Base-by-base conservation (phyloP, 2,329 filamentous ascomycete genomes). In the Chaetomiaceae sp. region DNA sequence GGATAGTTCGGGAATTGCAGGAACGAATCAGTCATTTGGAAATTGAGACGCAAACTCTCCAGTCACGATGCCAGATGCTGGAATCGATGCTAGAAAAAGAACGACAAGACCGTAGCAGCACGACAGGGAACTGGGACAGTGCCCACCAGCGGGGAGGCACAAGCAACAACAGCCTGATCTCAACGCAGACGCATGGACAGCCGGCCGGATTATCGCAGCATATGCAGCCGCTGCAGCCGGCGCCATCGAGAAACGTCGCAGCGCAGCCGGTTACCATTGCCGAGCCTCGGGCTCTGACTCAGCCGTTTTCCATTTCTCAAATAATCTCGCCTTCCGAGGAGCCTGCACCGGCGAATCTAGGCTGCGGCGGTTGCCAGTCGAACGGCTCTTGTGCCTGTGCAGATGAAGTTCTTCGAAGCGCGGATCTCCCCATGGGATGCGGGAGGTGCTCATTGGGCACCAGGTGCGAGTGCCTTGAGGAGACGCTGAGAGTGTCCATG, bases 21-120 rank as follows among this genome's bases (percentile, higher is more conserved):
- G 76, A 79, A n/a, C 78, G 79, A 55, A 76, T 85, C 23, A 73
- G 72, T 38, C 71, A 72, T 42, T 74, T 90, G 4, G 84, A 88
- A 61, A 71, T 78, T 30, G 84, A 89, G 60, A 72, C 89, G 3
- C 81, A 87, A 63, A 80, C 82, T 16, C 83, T 85, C 60, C 80
- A 77, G 33, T 79, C 75, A 25, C 76, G 80, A 56, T 87, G 83
- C 66, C 73, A 80, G 60, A 73, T 78, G 23, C 69, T 89, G 21
- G 84, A 89, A 67, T 80, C 76, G 54, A 76, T 85, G 66, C 73
- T 88, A 8, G 79, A 82, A 53, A 76, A 76, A 54, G 80, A 84
- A 66, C 75, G 78, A 14, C 69, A 75, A 56, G 74, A 76, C 41
- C 72, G 76, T 13, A 47, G 48, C 9, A 46, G 36, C 11, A 32